These are phyloP conservation scores for Capronia americana DNA, from an alignment of 2,329 filamentous ascomycete species.

Conservation along the genomic window DNA sequence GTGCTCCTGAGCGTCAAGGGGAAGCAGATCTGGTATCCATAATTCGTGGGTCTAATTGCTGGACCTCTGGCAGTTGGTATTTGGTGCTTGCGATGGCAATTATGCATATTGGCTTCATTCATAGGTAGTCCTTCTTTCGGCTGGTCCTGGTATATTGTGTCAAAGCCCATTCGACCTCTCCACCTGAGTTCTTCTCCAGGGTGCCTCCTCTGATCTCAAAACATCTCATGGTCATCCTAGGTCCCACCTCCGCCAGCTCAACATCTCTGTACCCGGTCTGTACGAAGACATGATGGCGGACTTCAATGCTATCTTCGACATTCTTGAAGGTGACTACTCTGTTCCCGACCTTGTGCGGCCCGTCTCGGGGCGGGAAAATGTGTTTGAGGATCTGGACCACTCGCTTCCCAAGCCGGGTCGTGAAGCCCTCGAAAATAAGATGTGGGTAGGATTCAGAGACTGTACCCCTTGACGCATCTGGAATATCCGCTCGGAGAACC, in stretches of 20 bases:
- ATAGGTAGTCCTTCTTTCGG: conserved; percentile 95
- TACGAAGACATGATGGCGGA: conserved; percentile 93
- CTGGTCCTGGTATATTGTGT: conserved; percentile 94
- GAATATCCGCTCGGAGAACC: conserved; percentile 89
- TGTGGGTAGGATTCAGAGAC: conserved; percentile 93
- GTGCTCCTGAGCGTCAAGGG: not conserved
- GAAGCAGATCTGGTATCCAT: not conserved
- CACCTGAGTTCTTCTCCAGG: conserved; percentile 81
- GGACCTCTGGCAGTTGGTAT: not conserved
- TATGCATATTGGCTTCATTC: conserved; percentile 12
- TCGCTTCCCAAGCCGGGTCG: conserved; percentile 76
- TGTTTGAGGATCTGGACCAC: conserved; percentile 93
- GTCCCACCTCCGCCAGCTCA: conserved; percentile 86
- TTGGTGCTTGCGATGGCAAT: not conserved
- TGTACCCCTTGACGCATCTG: conserved; percentile 82
- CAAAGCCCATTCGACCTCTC: conserved; percentile 94
- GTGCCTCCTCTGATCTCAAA: conserved; percentile 94
- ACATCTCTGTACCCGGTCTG: conserved; percentile 89
- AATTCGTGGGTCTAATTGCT: not conserved
- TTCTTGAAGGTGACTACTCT: conserved; percentile 94
- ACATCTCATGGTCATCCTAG: conserved; percentile 93
- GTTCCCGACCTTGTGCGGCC: conserved; percentile 80
- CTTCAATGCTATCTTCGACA: conserved; percentile 84
- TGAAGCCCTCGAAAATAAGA: conserved; percentile 94
- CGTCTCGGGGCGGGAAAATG: conserved; percentile 87